Percentiles rank a stretch among this genome's conserved stretches.
phyloP scores from a whole-genome alignment of 306 rosid genomes.

The Lithocarpus polystachyus region DNA sequence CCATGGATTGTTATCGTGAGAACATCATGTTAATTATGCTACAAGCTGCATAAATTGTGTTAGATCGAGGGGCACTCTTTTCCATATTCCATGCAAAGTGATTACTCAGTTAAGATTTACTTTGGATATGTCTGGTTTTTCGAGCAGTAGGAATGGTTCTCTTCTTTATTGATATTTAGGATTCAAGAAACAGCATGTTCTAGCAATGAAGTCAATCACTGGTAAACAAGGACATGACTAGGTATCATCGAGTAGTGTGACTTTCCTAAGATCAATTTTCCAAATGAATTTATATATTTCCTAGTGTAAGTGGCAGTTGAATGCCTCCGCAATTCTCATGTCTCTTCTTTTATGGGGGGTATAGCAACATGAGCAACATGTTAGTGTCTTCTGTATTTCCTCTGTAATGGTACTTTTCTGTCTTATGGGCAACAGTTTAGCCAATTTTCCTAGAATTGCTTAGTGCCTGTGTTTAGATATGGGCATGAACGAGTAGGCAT shows the following conservation, averaged over 20 bases:
- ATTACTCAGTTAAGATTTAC: not conserved
- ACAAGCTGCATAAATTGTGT: not conserved
- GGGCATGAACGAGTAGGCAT: not conserved
- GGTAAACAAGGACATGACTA: no score
- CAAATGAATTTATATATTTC: not conserved
- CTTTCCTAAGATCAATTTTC: not conserved
- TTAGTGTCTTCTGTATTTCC: not conserved
- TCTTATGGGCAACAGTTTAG: not conserved
- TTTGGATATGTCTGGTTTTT: not conserved
- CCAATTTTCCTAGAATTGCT: not conserved
- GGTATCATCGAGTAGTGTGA: not conserved
- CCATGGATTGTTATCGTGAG: not conserved
- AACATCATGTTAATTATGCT: not conserved
- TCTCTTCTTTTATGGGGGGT: not conserved
- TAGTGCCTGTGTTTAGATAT: not conserved
- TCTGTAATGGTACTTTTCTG: not conserved
- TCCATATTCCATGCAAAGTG: not conserved
- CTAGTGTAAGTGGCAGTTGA: no score
- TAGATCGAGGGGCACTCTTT: not conserved
- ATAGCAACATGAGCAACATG: not conserved
- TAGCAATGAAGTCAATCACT: not conserved
- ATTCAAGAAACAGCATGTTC: not conserved
- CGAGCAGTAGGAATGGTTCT: not conserved
- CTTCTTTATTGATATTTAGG: not conserved
- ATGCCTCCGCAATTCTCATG: not conserved